Base-by-base conservation (phyloP, 495 filamentous ascomycete genomes). In the Niebla homalea region DNA sequence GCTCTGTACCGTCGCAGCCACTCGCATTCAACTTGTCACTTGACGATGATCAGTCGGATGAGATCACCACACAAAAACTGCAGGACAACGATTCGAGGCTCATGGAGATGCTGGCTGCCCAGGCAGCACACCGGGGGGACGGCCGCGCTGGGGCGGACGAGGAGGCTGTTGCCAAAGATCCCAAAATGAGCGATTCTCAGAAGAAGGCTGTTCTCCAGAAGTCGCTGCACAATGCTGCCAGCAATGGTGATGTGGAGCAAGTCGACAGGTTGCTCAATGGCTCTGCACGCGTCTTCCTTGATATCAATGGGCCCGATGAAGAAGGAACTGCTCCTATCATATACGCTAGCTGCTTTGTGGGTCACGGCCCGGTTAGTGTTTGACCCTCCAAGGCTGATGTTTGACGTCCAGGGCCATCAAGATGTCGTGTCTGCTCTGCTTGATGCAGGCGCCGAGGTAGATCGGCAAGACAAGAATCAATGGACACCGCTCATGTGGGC, bases 401-500 rank as follows among this genome's bases (percentile, higher is more conserved):
- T 23, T 39, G 14, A 46, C 36, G 35, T 53, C 37, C 61, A 92
- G 86, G 87, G 92, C 36, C 92, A 99, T 64, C 85, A 94, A 69
- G 78, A 83, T 32, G 89, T 94, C 10, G 92, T 95, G 21, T 71
- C 80, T 41, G 80, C 83, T 29, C 78, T 99, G 35, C 72, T 99
- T 29, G 77, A 87, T 44, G 85, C 84, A 6, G 87, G 92, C 4
- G 92, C 86, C n/a, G 77, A 87, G 53, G 86, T 96, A 23, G 87
- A 99, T 64, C 79, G 83, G 60, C 92, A 96, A 67, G 92, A 99
- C 62, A 81, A 84, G 44, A 94, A 97, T 62, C 80, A 90, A 54
- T 99, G 92, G 92, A 99, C 87, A 62, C 83, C 92, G 16, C 70
- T 99, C 57, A 99, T 97, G 92, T 99, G 92, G 92, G 92, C 92